A percentile compares a stretch with the other conserved stretches of the same genome.
phyloP scores from a whole-genome alignment of 225 moss, liverwort and hornwort species.

The Marchantia polymorpha region DNA sequence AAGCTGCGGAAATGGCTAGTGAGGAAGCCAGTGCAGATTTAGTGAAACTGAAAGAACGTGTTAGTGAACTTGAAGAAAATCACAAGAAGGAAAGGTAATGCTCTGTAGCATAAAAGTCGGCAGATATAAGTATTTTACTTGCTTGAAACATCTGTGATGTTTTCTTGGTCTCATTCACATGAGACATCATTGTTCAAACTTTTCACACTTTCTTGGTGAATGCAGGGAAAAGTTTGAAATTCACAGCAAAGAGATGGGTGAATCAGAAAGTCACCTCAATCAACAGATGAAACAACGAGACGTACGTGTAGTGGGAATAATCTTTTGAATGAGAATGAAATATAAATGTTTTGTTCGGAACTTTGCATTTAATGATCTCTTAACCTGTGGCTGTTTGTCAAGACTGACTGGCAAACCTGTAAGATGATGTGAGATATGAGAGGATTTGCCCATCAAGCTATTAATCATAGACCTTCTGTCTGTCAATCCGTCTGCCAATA shows the following conservation, averaged over 20 bases:
- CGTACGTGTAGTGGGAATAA: slow-evolving; percentile 52
- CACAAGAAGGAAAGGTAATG: slow-evolving; percentile 68
- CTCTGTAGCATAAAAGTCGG: background rate
- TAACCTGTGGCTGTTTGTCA: too few species aligned
- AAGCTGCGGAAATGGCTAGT: slow-evolving; percentile 58
- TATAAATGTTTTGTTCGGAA: too few species aligned
- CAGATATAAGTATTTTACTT: background rate
- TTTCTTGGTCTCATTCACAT: background rate
- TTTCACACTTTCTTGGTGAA: background rate
- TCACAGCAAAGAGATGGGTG: slow-evolving; percentile 67
- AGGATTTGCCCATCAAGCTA: background rate
- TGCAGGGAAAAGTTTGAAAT: slow-evolving; percentile 63
- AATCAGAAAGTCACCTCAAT: slow-evolving; percentile 51
- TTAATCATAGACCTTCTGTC: background rate
- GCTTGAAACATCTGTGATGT: too few species aligned
- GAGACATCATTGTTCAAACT: background rate
- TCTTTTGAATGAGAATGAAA: too few species aligned
- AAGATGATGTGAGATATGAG: background rate
- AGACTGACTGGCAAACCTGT: too few species aligned
- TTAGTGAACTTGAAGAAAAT: slow-evolving; percentile 61
- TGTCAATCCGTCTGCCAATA: slow-evolving; percentile 21
- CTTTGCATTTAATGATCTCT: too few species aligned
- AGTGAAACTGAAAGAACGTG: slow-evolving; percentile 50
- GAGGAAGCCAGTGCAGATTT: slow-evolving; percentile 59
- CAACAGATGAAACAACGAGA: slow-evolving; percentile 64